Conservation (phyloP, 2,329 filamentous ascomycete species). For the Metarhizium anisopliae region DNA sequence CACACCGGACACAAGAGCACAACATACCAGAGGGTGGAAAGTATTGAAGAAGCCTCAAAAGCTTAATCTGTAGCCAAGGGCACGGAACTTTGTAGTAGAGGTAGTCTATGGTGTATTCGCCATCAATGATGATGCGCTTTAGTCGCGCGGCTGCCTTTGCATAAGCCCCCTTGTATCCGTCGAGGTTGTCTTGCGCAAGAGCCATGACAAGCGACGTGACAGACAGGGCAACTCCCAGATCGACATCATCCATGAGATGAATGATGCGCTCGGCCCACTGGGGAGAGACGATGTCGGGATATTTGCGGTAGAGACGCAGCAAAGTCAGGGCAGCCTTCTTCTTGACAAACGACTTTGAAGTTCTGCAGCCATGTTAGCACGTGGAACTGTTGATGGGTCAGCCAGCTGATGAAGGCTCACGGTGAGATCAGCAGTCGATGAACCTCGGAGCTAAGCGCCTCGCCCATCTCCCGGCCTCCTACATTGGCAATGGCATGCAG, state of each 20-base stretch:
- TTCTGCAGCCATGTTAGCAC: conserved; percentile 20
- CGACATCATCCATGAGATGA: conserved; percentile 94
- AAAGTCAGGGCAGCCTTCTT: conserved; percentile 96
- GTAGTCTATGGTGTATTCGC: conserved; percentile 83
- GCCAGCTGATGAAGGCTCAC: conserved; percentile 32
- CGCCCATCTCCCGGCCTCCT: conserved; percentile 92
- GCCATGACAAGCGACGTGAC: conserved; percentile 95
- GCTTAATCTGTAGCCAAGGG: conserved; percentile 95
- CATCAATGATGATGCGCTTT: conserved; percentile 84
- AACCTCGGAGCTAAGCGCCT: conserved; percentile 84
- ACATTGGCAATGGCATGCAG: conserved; percentile 98
- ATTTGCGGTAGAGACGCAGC: conserved; percentile 87
- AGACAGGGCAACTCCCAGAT: conserved; percentile 89
- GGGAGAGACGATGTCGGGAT: conserved; percentile 84
- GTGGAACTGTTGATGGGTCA: neutral
- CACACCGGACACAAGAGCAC: neutral
- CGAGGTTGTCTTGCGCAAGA: conserved; percentile 85
- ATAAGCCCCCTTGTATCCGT: conserved; percentile 89
- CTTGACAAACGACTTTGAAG: conserved; percentile 95
- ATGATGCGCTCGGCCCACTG: conserved; percentile 98
- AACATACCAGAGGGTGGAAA: conserved; percentile 79
- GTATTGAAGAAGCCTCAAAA: conserved; percentile 86
- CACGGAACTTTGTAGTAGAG: conserved; percentile 99
- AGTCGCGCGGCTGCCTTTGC: conserved; percentile 84
- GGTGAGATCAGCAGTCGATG: conserved; percentile 91